A percentile compares a stretch with the other conserved stretches of the same genome.
These are phyloP conservation scores for Boletus pseudo-olivaceus DNA, from an alignment of 768 basidiomycete species.

Conservation along the genomic window DNA sequence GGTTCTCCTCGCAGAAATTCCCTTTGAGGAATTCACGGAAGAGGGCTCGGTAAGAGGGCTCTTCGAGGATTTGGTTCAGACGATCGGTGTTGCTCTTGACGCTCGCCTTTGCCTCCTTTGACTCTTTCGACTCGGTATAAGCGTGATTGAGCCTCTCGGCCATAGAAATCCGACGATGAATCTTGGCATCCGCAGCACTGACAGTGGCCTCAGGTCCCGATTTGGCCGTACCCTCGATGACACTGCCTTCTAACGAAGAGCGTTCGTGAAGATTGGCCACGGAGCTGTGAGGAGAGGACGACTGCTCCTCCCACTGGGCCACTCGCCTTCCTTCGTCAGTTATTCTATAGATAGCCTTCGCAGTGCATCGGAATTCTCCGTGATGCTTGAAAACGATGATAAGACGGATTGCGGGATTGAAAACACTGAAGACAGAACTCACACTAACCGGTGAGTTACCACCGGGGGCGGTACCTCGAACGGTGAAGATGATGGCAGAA, in stretches of 20 bases:
- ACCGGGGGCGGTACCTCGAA: constrained; percentile 74
- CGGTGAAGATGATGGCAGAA: constrained; percentile 90
- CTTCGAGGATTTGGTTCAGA: constrained; percentile 87
- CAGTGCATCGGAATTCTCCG: constrained; percentile 94
- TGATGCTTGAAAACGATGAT: constrained; percentile 56
- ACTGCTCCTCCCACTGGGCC: constrained; percentile 75
- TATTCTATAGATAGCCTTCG: constrained; percentile 91
- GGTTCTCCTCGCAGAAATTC: constrained; percentile 98
- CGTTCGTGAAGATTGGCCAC: constrained; percentile 60
- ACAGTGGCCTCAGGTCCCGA: constrained; percentile 26
- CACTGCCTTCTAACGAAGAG: constrained; percentile 50
- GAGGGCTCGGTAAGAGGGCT: constrained; percentile 79
- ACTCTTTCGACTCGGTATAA: constrained; percentile 50
- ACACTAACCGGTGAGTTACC: constrained; percentile 74
- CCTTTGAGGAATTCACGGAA: constrained; percentile 93
- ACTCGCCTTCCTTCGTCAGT: constrained; percentile 87
- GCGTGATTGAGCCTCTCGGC: constrained; percentile 62
- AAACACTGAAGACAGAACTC: constrained; percentile 26
- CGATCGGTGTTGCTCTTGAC: constrained; percentile 94
- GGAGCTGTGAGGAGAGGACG: constrained; percentile 61
- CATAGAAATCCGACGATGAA: constrained; percentile 76
- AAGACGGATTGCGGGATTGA: constrained; percentile 1
- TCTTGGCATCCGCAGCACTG: constrained; percentile 52
- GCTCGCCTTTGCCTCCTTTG: constrained; percentile 40
- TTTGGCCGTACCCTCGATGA: constrained; percentile 21